Evolutionary conservation across 352 stramenopile genomes (phyloP), one percentile per base, ranked within the genome.

Genomic region (Globisporangium radiosum): DNA sequence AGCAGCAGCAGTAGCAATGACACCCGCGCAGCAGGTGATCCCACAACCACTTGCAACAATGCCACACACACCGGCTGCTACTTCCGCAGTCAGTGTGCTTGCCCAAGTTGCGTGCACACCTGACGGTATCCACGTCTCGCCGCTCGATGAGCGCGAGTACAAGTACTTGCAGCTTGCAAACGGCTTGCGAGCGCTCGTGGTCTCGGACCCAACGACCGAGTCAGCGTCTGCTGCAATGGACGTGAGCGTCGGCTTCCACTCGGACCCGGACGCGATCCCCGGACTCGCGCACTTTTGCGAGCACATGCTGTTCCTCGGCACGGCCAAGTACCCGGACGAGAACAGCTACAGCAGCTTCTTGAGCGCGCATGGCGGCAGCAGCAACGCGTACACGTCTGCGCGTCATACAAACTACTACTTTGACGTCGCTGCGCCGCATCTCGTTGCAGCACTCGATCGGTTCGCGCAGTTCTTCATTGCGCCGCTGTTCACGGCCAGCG

Each of bases 341-440:
- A 96, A 97, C 72, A 95, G 80, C 43, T 99, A 97, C 72, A 88
- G 92, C 66, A 74, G 87, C 58, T 99, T 94, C 64, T 65, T 99
- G n/a, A 89, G 80, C 47, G 70, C 81, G 9, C 94, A 98, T 72
- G 95, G 95, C 63, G 97, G 97, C 0, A 85, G 77, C 19, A 97
- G 83, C 63, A 99, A 99, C 76, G 97, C 97, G 36, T 99, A 95
- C 56, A 99, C 97, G 52, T 96, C 93, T 59, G 84, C 80, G 60
- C 96, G 98, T 73, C 85, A 97, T 72, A 99, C 97, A 11, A 97
- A 97, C 59, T 99, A 97, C 70, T 98, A 98, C 77, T 99, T 99
- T 71, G 90, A 98, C 62, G 85, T 99, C 53, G 73, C 90, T 33
- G 85, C 78, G 38, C 75, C 84, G 6, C 76, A 89, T 25, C 67